Conservation (phyloP, 169 alveolate species). For the Neospora caninum region DNA sequence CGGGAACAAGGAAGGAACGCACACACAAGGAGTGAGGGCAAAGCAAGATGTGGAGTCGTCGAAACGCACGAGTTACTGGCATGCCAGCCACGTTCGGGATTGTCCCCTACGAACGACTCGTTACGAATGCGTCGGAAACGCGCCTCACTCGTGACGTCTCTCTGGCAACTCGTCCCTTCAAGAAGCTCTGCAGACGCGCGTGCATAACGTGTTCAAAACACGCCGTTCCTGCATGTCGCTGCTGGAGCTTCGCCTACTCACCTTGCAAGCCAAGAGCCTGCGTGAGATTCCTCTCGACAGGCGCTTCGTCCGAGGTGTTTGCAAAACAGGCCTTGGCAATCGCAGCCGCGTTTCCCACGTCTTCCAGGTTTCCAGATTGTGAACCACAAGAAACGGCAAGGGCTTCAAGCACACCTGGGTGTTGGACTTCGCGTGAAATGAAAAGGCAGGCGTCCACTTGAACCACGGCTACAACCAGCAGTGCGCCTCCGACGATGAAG, state of each 20-base stretch:
- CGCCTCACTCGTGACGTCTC: too few relatives aligned
- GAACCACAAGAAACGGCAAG: not conserved
- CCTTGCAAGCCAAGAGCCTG: not conserved
- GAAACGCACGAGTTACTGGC: too few relatives aligned
- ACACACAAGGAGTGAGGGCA: too few relatives aligned
- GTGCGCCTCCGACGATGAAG: not conserved
- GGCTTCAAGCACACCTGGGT: not conserved
- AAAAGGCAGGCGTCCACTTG: constrained; percentile 24
- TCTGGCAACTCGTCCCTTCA: too few relatives aligned
- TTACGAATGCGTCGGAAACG: too few relatives aligned
- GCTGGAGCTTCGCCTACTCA: not conserved
- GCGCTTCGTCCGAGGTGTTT: not conserved
- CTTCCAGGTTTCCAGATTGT: not conserved
- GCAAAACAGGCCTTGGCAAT: constrained; percentile 24
- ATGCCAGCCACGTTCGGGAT: too few relatives aligned
- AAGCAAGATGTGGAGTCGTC: too few relatives aligned
- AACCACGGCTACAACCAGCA: not conserved
- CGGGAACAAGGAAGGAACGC: too few relatives aligned
- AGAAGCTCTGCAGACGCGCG: too few relatives aligned
- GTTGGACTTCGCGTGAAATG: not conserved
- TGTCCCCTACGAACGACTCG: too few relatives aligned
- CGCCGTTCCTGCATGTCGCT: too few relatives aligned
- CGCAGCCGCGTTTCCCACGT: not conserved
- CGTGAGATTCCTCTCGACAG: not conserved
- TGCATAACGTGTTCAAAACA: too few relatives aligned